Evolutionary conservation across 2,329 filamentous ascomycete genomes (phyloP).

Genomic region (Chaetomiaceae sp.): DNA sequence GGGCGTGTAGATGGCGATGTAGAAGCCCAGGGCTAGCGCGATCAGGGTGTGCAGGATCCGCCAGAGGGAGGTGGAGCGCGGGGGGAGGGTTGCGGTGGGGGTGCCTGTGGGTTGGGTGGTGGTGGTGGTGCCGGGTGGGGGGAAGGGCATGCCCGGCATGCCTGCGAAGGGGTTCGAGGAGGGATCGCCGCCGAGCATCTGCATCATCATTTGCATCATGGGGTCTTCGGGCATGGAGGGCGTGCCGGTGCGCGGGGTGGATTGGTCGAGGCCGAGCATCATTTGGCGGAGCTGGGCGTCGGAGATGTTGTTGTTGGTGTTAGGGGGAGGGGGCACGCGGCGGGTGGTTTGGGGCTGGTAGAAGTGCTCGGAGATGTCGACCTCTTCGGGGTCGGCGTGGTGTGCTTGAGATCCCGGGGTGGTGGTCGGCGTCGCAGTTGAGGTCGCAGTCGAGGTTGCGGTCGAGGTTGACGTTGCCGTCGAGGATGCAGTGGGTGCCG

Average conservation of each 20-base stretch:
- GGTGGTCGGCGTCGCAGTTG: conserved; percentile 32
- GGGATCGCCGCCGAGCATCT: conserved; percentile 55
- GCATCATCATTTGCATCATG: conserved; percentile 70
- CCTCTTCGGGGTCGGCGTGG: conserved; percentile 65
- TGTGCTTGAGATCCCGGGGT: conserved; percentile 29
- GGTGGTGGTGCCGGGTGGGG: conserved; percentile 17
- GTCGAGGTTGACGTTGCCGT: conserved; percentile 25
- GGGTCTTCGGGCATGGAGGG: conserved; percentile 46
- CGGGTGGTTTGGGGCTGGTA: conserved; percentile 51
- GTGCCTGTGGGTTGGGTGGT: conserved; percentile 22
- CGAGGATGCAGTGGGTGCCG: neutral
- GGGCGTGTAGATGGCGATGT: conserved; percentile 62
- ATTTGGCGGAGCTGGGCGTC: conserved; percentile 61
- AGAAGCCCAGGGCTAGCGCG: conserved; percentile 63
- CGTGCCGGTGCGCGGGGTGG: conserved; percentile 13
- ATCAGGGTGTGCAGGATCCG: conserved; percentile 69
- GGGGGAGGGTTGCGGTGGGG: conserved; percentile 28
- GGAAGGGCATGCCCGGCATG: conserved; percentile 29
- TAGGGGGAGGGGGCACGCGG: conserved; percentile 30
- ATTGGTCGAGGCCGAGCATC: conserved; percentile 53
- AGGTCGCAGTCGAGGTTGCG: conserved; percentile 28
- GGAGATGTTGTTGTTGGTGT: conserved; percentile 33
- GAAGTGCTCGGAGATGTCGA: conserved; percentile 73
- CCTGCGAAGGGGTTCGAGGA: conserved; percentile 31
- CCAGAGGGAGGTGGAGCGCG: conserved; percentile 54